Conservation (phyloP, 192 early-diverging fungal species). For the Linnemannia elongata region DNA sequence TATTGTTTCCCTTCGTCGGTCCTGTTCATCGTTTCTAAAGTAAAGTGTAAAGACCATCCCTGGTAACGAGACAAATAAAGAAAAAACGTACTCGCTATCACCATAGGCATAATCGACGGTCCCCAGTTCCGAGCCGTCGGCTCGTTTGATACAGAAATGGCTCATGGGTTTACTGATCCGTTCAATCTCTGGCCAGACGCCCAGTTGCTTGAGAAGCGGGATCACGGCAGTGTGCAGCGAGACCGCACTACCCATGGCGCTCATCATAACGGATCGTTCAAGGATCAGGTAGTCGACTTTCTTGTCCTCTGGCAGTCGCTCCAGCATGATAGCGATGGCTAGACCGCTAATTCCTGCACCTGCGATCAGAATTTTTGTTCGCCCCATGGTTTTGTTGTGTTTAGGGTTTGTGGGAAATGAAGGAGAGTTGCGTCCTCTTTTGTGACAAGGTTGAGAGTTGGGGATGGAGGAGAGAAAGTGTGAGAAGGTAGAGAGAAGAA, state of each 20-base stretch:
- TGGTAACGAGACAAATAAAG: neutral
- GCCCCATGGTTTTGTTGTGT: slow-evolving; percentile 5
- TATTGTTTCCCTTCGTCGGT: neutral
- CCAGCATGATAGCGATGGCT: slow-evolving; percentile 45
- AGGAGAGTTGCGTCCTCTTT: neutral
- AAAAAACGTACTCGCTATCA: slow-evolving; percentile 30
- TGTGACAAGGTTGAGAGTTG: neutral
- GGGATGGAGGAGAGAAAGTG: neutral
- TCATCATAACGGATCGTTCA: slow-evolving; percentile 28
- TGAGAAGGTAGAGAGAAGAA: neutral
- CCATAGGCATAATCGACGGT: slow-evolving; percentile 45
- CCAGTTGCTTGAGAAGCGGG: slow-evolving; percentile 42
- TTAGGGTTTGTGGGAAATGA: neutral
- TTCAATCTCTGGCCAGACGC: slow-evolving; percentile 42
- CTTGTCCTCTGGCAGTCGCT: slow-evolving; percentile 43
- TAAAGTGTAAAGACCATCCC: neutral
- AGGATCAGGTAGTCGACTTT: slow-evolving; percentile 51
- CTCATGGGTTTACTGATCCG: slow-evolving; percentile 48
- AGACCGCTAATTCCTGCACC: slow-evolving; percentile 43
- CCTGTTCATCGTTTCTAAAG: neutral
- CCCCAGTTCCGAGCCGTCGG: slow-evolving; percentile 48
- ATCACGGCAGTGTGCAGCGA: slow-evolving; percentile 47
- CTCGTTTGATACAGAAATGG: slow-evolving; percentile 52
- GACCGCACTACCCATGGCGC: slow-evolving; percentile 45
- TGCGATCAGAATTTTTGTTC: slow-evolving; percentile 46